Evolutionary conservation across 768 basidiomycete species (phyloP).

Genomic region (Termitomyces sp.): DNA sequence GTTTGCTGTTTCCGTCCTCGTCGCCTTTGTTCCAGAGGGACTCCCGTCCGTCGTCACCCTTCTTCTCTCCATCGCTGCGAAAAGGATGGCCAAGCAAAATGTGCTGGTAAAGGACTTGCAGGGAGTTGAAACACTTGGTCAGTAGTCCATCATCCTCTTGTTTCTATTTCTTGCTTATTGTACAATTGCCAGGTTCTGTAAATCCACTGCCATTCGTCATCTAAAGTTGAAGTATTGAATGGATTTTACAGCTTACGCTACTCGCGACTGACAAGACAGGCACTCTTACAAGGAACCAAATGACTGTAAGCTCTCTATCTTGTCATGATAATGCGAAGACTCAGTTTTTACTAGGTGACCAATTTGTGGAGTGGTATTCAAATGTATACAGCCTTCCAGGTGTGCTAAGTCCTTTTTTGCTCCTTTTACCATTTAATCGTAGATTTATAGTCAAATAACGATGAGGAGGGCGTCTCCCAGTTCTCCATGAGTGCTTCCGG

Average conservation of each 20-base stretch:
- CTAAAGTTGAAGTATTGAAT: conserved; percentile 4
- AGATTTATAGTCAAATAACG: conserved; percentile 55
- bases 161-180: conserved; percentile 26
- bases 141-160: conserved; percentile 33
- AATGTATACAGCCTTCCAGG: conserved; percentile 67
- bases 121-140: conserved; percentile 67
- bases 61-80: conserved; percentile 64
- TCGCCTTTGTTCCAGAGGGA: conserved; percentile 62
- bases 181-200: conserved; percentile 33
- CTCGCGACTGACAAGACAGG: conserved; percentile 74
- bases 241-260: conserved; percentile 49
- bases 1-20: conserved; percentile 58
- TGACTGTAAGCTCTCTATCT: conserved; percentile 44
- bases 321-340: not conserved
- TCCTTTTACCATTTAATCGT: not conserved
- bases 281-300: conserved; percentile 67
- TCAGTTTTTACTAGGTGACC: conserved; percentile 38
- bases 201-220: conserved; percentile 5
- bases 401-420: conserved; percentile 15
- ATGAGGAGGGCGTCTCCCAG: conserved; percentile 45
- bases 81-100: conserved; percentile 68
- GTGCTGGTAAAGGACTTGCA: conserved; percentile 75
- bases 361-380: conserved; percentile 62
- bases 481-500: conserved; percentile 53
- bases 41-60: conserved; percentile 67